Conservation (phyloP, 1,284 basidiomycete genomes). For the Ceratobasidium sp. region DNA sequence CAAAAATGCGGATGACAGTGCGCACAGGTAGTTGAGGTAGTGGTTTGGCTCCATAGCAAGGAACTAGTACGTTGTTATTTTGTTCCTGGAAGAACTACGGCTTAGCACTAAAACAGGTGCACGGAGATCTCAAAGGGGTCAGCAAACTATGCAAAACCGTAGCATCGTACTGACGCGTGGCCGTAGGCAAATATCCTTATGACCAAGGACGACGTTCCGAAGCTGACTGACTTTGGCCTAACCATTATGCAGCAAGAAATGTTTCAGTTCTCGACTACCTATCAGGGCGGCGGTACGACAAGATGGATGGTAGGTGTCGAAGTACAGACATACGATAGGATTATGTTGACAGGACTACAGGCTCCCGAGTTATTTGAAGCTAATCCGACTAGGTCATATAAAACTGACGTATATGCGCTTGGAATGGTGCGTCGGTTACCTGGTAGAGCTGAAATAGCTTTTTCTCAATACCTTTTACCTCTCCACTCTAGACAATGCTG, state of each 20-base stretch:
- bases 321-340: not conserved
- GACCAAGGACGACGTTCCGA: not conserved
- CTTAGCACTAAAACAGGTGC: not conserved
- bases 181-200: slow-evolving; percentile 9
- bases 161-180: not conserved
- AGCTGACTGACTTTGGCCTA: slow-evolving; percentile 22
- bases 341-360: not conserved
- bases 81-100: not conserved
- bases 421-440: slow-evolving; percentile 11
- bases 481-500: not conserved
- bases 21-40: not conserved
- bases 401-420: slow-evolving; percentile 19
- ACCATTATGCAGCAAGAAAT: not conserved
- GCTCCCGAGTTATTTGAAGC: not conserved
- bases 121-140: slow-evolving; percentile 20
- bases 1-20: not conserved
- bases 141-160: not conserved
- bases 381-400: slow-evolving; percentile 8
- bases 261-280: not conserved
- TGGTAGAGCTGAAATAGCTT: too few relatives aligned
- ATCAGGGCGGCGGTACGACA: slow-evolving; percentile 11
- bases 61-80: not conserved
- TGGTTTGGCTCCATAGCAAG: slow-evolving; percentile 12
- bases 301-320: slow-evolving; percentile 17
- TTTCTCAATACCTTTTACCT: too few relatives aligned